A percentile compares a stretch with the other conserved stretches of the same genome.
Conservation (phyloP, 2,329 filamentous ascomycete genomes). For the Sclerotinia trifoliorum region DNA sequence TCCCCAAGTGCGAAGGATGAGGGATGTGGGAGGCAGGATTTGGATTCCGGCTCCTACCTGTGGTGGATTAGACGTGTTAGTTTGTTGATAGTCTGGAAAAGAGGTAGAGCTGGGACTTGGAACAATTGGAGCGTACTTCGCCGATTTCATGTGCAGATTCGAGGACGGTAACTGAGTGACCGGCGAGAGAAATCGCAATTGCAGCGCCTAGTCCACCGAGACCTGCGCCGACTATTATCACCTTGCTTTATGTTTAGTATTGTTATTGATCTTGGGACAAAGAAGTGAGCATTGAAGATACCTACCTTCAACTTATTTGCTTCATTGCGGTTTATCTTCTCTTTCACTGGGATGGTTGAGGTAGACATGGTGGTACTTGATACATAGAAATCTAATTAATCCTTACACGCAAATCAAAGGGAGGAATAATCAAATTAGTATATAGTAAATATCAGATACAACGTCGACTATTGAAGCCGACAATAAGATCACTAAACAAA, state of each 20-base stretch:
- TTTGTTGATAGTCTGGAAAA: background rate
- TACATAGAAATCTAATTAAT: too few relatives aligned
- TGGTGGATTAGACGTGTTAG: constrained; percentile 38
- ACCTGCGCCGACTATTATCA: constrained; percentile 56
- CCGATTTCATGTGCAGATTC: constrained; percentile 44
- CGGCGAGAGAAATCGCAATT: constrained; percentile 34
- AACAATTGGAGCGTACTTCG: constrained; percentile 40
- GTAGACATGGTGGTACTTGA: background rate
- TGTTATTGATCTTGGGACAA: background rate
- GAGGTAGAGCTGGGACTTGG: constrained; percentile 22
- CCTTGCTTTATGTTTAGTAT: constrained; percentile 20
- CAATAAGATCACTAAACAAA: background rate
- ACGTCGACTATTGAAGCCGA: background rate
- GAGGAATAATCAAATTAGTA: background rate
- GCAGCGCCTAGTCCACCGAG: constrained; percentile 51
- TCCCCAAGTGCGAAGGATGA: constrained; percentile 35
- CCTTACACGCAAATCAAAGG: background rate
- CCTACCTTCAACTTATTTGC: constrained; percentile 29
- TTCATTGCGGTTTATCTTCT: constrained; percentile 8
- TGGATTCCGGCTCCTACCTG: constrained; percentile 41
- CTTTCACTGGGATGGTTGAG: constrained; percentile 6
- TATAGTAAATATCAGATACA: background rate
- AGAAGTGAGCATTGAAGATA: background rate
- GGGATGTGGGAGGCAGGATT: constrained; percentile 34
- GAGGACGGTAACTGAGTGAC: constrained; percentile 44